Percentiles rank a stretch among this genome's conserved stretches.
These are phyloP conservation scores for Dryas octopetala DNA, from an alignment of 306 rosid species.

Conservation along the genomic window DNA sequence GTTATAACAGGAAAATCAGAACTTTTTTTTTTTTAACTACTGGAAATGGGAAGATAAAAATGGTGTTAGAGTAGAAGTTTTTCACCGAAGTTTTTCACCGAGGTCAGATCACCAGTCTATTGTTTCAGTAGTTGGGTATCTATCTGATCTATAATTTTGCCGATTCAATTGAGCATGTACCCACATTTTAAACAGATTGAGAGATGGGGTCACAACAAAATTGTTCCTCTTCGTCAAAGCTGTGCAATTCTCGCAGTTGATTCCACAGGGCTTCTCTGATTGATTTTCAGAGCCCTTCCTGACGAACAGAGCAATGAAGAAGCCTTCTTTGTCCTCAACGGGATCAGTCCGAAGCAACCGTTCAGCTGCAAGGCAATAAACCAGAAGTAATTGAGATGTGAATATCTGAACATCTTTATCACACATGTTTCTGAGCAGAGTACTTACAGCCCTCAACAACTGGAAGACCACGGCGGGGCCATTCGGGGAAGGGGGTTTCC, in stretches of 20 bases:
- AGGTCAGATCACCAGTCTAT: no score
- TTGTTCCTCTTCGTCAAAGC: conserved; percentile 15
- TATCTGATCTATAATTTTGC: not conserved
- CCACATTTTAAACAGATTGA: conserved; percentile 41
- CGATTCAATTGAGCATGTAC: conserved; percentile 9
- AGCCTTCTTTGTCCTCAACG: conserved; percentile 72
- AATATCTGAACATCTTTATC: not conserved
- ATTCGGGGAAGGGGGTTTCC: conserved; percentile 51
- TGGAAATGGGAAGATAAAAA: no score
- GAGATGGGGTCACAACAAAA: conserved; percentile 6
- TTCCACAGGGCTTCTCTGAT: not conserved
- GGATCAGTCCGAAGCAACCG: conserved; percentile 66
- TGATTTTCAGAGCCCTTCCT: conserved; percentile 1
- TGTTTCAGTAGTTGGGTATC: no score
- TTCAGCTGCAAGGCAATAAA: conserved; percentile 42
- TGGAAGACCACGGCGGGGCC: conserved; percentile 73
- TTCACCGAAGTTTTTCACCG: no score
- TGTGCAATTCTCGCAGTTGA: not conserved
- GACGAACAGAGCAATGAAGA: conserved; percentile 75
- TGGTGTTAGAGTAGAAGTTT: no score
- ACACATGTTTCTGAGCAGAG: not conserved
- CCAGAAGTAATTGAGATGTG: no score
- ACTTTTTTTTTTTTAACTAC: no score
- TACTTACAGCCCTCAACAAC: conserved; percentile 63
- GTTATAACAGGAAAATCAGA: no score